Evolutionary conservation across 108 stramenopile species (phyloP).

Genomic region (Skeletonema potamos): DNA sequence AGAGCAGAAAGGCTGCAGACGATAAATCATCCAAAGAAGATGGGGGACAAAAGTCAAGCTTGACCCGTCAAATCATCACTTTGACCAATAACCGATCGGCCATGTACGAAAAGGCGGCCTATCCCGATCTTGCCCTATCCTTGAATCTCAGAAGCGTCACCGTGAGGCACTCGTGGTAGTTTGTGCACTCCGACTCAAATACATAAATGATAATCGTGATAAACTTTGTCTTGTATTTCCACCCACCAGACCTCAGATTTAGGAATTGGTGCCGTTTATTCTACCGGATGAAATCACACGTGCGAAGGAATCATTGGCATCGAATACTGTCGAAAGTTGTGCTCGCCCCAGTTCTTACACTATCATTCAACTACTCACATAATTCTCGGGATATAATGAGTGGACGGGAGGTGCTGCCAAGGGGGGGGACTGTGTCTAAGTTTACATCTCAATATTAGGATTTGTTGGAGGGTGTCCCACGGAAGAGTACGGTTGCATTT

Average conservation of each 20-base stretch:
- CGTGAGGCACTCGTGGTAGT: slow-evolving; percentile 51
- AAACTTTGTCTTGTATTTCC: slow-evolving; percentile 76
- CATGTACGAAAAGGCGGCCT: slow-evolving; percentile 92
- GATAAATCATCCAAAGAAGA: not conserved
- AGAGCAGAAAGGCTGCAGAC: slow-evolving; percentile 7
- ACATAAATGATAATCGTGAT: slow-evolving; percentile 84
- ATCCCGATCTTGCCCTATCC: slow-evolving; percentile 73
- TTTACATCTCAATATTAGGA: slow-evolving; percentile 50
- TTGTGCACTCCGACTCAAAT: slow-evolving; percentile 82
- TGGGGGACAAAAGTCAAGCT: slow-evolving; percentile 24
- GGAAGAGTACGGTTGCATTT: slow-evolving; percentile 19
- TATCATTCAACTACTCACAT: slow-evolving; percentile 72
- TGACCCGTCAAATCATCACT: slow-evolving; percentile 76
- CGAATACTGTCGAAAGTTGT: slow-evolving; percentile 26
- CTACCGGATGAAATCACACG: slow-evolving; percentile 67
- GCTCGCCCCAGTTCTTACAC: slow-evolving; percentile 80
- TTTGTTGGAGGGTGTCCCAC: slow-evolving; percentile 30
- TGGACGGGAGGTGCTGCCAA: slow-evolving; percentile 86
- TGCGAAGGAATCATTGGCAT: slow-evolving; percentile 15
- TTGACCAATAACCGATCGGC: slow-evolving; percentile 89
- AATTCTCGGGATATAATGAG: slow-evolving; percentile 78
- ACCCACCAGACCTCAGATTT: slow-evolving; percentile 66
- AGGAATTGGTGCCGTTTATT: slow-evolving; percentile 72
- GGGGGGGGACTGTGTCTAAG: slow-evolving; percentile 53
- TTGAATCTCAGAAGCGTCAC: slow-evolving; percentile 55